These are phyloP conservation scores for Penicillium sp. DNA, from an alignment of 2,329 filamentous ascomycete species.

Conservation along the genomic window DNA sequence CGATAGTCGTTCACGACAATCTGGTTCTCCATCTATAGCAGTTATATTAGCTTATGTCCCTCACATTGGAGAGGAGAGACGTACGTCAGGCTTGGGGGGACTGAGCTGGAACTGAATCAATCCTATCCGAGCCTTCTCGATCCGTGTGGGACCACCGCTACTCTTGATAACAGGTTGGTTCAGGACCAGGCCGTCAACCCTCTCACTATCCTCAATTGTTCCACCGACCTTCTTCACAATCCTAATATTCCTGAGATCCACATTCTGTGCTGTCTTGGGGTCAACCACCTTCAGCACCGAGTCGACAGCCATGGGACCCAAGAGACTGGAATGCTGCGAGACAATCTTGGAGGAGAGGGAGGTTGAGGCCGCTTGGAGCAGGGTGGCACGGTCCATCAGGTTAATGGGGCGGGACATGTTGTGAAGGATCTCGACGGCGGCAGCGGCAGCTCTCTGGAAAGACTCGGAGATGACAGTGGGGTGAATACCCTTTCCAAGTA, in stretches of 20 bases:
- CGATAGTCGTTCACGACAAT: slow-evolving; percentile 99
- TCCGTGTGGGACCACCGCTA: slow-evolving; percentile 84
- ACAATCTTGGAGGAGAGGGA: slow-evolving; percentile 99
- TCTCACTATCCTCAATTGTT: slow-evolving; percentile 97
- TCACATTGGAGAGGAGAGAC: slow-evolving; percentile 35
- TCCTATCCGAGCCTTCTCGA: slow-evolving; percentile 97
- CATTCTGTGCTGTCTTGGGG: slow-evolving; percentile 92
- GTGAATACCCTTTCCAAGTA: slow-evolving; percentile 91
- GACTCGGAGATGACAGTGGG: slow-evolving; percentile 97
- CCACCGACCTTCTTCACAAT: slow-evolving; percentile 98
- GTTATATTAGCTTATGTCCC: slow-evolving; percentile 24
- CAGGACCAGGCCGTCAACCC: slow-evolving; percentile 91
- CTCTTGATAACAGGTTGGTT: slow-evolving; percentile 93
- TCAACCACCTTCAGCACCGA: slow-evolving; percentile 96
- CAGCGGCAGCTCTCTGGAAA: slow-evolving; percentile 91
- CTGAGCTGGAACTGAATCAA: slow-evolving; percentile 99
- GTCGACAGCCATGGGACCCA: slow-evolving; percentile 98
- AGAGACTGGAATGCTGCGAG: slow-evolving; percentile 90
- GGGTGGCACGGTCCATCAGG: slow-evolving; percentile 82
- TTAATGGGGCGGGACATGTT: slow-evolving; percentile 95
- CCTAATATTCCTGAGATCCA: slow-evolving; percentile 93
- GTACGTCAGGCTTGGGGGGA: slow-evolving; percentile 92
- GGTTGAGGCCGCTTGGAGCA: slow-evolving; percentile 95
- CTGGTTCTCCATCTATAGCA: slow-evolving; percentile 90
- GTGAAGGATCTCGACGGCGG: slow-evolving; percentile 86